phyloP scores from a whole-genome alignment of 208 protist genomes.

The Leishmania mexicana region DNA sequence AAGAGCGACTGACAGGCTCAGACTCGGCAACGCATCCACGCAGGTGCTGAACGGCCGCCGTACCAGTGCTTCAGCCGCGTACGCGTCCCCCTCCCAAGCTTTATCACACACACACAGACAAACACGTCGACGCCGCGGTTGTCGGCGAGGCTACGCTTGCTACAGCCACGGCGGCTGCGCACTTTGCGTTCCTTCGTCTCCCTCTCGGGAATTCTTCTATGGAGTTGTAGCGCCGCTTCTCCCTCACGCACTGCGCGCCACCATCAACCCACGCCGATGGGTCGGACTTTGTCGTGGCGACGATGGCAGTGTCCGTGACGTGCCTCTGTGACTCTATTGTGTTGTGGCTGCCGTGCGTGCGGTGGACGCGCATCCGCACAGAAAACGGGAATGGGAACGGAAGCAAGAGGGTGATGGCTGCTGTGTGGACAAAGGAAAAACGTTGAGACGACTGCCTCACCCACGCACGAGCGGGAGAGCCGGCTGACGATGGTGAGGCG shows the following conservation, averaged over 20 bases:
- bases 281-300: not conserved
- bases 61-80: not conserved
- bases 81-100: not conserved
- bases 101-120: not conserved
- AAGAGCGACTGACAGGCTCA: not conserved
- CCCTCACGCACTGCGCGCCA: not conserved
- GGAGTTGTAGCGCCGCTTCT: not conserved
- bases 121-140: not conserved
- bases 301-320: not conserved
- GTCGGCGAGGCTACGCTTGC: not conserved
- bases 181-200: not conserved
- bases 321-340: not conserved
- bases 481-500: not conserved
- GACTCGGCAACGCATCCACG: not conserved
- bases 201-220: not conserved
- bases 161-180: not conserved
- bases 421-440: not conserved
- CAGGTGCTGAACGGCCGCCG: not conserved
- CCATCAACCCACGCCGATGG: not conserved
- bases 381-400: not conserved
- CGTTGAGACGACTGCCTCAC: not conserved
- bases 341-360: not conserved
- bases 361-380: not conserved
- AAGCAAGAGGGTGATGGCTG: not conserved
- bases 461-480: not conserved